Conservation (phyloP, 225 moss, liverwort and hornwort genomes). For the Polytrichum formosum region DNA sequence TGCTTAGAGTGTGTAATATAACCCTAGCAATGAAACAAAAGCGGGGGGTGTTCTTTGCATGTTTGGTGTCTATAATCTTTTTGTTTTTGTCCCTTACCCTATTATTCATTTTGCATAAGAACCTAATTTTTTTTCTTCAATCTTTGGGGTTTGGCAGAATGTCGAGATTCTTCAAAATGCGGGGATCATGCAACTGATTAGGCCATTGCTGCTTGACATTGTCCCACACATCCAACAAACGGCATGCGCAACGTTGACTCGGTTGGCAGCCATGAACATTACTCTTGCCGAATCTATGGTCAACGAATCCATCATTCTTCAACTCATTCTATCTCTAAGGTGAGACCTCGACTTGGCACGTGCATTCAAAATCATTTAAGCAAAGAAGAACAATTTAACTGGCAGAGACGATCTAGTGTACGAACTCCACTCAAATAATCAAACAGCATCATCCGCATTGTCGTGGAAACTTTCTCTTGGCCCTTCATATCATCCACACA, state of each 20-base stretch:
- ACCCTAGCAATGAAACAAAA: neutral
- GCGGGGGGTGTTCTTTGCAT: too few species aligned
- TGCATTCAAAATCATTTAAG: neutral
- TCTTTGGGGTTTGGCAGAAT: slow-evolving; percentile 49
- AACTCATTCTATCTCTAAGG: slow-evolving; percentile 83
- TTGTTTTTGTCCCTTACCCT: neutral
- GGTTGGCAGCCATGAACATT: slow-evolving; percentile 72
- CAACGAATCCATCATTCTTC: slow-evolving; percentile 74
- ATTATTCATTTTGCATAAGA: neutral
- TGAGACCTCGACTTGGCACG: slow-evolving; percentile 5
- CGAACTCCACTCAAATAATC: neutral
- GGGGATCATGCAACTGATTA: slow-evolving; percentile 75
- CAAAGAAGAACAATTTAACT: neutral
- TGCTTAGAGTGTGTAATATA: neutral
- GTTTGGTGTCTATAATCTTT: neutral
- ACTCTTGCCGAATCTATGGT: slow-evolving; percentile 80
- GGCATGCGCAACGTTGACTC: slow-evolving; percentile 78
- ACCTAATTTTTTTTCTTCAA: too few species aligned
- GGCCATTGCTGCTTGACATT: slow-evolving; percentile 73
- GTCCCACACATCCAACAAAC: slow-evolving; percentile 80
- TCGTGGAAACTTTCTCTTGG: too few species aligned
- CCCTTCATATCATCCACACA: too few species aligned
- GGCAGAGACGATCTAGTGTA: neutral
- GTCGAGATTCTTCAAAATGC: slow-evolving; percentile 76
- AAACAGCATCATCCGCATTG: neutral